These are phyloP conservation scores for Curvularia eragrostidis DNA, from an alignment of 2,329 filamentous ascomycete genomes.

Conservation along the genomic window DNA sequence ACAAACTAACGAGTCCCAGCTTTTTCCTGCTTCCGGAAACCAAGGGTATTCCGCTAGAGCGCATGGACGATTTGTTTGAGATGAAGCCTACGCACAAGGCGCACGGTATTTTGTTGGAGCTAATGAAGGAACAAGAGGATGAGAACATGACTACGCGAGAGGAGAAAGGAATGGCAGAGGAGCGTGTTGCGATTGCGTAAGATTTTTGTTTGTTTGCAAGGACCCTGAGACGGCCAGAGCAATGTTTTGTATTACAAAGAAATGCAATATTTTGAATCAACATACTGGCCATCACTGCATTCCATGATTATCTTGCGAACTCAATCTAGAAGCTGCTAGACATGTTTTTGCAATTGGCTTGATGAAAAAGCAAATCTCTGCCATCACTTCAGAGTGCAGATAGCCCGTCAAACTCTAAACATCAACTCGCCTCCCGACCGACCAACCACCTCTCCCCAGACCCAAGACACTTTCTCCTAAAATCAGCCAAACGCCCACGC, in stretches of 20 bases:
- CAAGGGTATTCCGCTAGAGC: constrained; percentile 56
- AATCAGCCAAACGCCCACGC: neutral
- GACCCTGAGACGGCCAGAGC: neutral
- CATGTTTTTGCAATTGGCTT: neutral
- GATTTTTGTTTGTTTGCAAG: neutral
- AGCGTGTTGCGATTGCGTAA: constrained; percentile 19
- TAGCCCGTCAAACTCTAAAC: neutral
- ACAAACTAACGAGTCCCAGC: constrained; percentile 18
- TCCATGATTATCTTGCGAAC: neutral
- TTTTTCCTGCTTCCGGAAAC: constrained; percentile 53
- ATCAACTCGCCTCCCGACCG: no score
- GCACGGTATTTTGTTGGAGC: constrained; percentile 49
- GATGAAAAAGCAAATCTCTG: neutral
- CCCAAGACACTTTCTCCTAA: neutral
- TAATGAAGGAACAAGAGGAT: constrained; percentile 49
- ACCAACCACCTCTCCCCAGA: neutral
- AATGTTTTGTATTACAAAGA: neutral
- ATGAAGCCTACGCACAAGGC: constrained; percentile 53
- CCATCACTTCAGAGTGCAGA: neutral
- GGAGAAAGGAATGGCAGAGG: constrained; percentile 47
- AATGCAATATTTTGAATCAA: neutral
- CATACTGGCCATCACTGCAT: neutral
- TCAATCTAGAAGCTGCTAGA: neutral
- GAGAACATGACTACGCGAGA: constrained; percentile 28
- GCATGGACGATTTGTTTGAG: constrained; percentile 58